Evolutionary conservation across 225 moss, liverwort and hornwort species (phyloP).

Genomic region (Marchantia polymorpha): DNA sequence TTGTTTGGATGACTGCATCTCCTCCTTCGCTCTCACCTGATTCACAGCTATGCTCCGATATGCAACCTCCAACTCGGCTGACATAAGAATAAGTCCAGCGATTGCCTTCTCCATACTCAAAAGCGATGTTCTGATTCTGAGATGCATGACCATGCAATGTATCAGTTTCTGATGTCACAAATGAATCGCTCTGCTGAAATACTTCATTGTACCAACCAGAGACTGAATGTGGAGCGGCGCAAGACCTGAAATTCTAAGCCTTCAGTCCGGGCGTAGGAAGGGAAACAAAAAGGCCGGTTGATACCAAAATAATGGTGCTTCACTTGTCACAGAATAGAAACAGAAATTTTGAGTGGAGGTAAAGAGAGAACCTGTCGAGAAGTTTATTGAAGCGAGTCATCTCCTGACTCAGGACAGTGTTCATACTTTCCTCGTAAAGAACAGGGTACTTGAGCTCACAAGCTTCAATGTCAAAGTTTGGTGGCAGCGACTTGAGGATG

Average conservation of each 20-base stretch:
- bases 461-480: slow-evolving; percentile 82
- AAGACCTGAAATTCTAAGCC: too few relatives aligned
- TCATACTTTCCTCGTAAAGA: slow-evolving; percentile 92
- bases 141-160: background rate
- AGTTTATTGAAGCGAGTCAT: slow-evolving; percentile 96
- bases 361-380: slow-evolving; percentile 46
- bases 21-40: slow-evolving; percentile 40
- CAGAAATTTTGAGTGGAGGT: background rate
- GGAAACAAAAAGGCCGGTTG: background rate
- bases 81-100: slow-evolving; percentile 89
- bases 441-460: slow-evolving; percentile 82
- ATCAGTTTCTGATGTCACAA: background rate
- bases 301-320: background rate
- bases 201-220: too few relatives aligned
- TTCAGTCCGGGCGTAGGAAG: too few relatives aligned
- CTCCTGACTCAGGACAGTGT: slow-evolving; percentile 86
- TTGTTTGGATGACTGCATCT: background rate
- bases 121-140: slow-evolving; percentile 75
- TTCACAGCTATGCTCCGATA: slow-evolving; percentile 74
- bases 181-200: background rate
- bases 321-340: background rate
- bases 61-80: slow-evolving; percentile 71
- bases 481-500: slow-evolving; percentile 59
- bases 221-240: too few relatives aligned
- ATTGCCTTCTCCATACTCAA: slow-evolving; percentile 84